These are phyloP conservation scores for Gaultheria prostrata DNA, from an alignment of 148 eudicot species.

Conservation along the genomic window DNA sequence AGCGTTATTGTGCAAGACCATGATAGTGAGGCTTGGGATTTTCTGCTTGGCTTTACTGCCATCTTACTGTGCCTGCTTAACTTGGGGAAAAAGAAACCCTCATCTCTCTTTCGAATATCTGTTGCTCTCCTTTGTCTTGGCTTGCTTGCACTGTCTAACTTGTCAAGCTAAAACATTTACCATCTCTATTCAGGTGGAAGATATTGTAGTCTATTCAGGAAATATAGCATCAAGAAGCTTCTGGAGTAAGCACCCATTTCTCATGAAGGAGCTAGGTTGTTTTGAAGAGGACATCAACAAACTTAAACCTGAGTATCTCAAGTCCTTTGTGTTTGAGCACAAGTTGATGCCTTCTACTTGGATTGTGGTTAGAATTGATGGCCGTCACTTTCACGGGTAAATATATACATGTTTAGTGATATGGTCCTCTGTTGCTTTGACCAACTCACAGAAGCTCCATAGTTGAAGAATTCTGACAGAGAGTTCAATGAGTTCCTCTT, in stretches of 20 bases:
- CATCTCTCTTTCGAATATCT: background rate
- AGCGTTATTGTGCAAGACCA: background rate
- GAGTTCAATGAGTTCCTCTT: background rate
- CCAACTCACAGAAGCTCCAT: slow-evolving; percentile 18
- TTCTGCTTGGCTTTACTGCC: background rate
- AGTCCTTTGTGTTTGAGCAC: slow-evolving; percentile 52
- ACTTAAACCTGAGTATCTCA: slow-evolving; percentile 56
- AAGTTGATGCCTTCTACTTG: slow-evolving; percentile 72
- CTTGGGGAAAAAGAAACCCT: too few species aligned
- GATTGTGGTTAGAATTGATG: slow-evolving; percentile 90
- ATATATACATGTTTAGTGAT: background rate
- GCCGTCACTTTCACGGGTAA: slow-evolving; percentile 89
- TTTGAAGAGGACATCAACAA: slow-evolving; percentile 48
- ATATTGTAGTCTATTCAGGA: slow-evolving; percentile 55
- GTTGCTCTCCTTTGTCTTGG: background rate
- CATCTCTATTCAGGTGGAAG: slow-evolving; percentile 48
- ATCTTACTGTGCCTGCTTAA: background rate
- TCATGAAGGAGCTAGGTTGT: slow-evolving; percentile 57
- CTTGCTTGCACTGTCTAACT: background rate
- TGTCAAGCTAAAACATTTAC: slow-evolving; percentile 7
- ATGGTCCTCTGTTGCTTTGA: background rate
- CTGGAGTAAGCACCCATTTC: slow-evolving; percentile 63
- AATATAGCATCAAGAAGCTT: slow-evolving; percentile 65
- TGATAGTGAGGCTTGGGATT: background rate
- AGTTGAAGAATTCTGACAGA: slow-evolving; percentile 15